phyloP scores from a whole-genome alignment of 176 grass and related monocot genomes.

The Phoenix roebelenii region DNA sequence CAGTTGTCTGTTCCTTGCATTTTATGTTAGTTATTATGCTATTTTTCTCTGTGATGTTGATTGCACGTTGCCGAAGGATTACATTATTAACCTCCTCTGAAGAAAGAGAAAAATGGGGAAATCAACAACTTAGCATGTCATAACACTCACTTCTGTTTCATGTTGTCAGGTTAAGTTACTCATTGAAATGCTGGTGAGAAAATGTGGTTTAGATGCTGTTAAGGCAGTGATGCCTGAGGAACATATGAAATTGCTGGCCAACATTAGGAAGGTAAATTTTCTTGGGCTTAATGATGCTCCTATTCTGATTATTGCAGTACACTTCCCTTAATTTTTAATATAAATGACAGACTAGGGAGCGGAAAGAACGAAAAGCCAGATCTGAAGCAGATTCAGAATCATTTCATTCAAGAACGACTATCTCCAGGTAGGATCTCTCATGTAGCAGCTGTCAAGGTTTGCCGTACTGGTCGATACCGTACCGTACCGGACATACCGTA shows the following conservation, averaged over 20 bases:
- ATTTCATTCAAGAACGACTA: slow-evolving; percentile 41
- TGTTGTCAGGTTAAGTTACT: slow-evolving; percentile 69
- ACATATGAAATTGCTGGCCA: slow-evolving; percentile 86
- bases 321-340: slow-evolving; percentile 9
- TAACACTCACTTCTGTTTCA: too few relatives aligned
- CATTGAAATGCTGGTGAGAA: slow-evolving; percentile 83
- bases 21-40: too few relatives aligned
- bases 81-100: too few relatives aligned
- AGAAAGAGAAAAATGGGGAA: too few relatives aligned
- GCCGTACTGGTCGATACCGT: too few relatives aligned
- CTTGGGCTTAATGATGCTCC: background rate
- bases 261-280: slow-evolving; percentile 72
- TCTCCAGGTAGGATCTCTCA: slow-evolving; percentile 43
- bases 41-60: too few relatives aligned
- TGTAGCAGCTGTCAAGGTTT: background rate
- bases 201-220: slow-evolving; percentile 94
- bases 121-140: too few relatives aligned
- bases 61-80: too few relatives aligned
- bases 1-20: too few relatives aligned
- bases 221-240: slow-evolving; percentile 92
- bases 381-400: slow-evolving; percentile 64
- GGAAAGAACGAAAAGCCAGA: slow-evolving; percentile 63
- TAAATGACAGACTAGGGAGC: slow-evolving; percentile 57
- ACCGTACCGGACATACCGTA: too few relatives aligned
- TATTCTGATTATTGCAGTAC: background rate